These are phyloP conservation scores for Escovopsis sp. DNA, from an alignment of 2,329 filamentous ascomycete genomes.

Conservation along the genomic window DNA sequence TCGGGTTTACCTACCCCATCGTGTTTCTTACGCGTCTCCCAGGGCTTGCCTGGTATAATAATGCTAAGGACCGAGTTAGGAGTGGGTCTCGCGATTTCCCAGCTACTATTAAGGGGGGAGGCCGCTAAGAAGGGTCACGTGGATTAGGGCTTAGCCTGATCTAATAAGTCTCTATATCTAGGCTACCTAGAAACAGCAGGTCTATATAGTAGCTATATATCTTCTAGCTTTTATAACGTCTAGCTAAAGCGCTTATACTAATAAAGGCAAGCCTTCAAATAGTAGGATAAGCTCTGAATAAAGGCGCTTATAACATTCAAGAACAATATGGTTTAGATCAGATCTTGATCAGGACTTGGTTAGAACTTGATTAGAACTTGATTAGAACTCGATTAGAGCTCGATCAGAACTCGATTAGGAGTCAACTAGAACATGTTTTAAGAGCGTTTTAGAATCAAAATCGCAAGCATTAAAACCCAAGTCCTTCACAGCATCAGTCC, in stretches of 20 bases:
- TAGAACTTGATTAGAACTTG: neutral
- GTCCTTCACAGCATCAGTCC: no score
- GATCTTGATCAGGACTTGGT: neutral
- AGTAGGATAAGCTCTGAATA: neutral
- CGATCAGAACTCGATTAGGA: no score
- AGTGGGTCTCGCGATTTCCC: neutral
- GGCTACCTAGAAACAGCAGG: neutral
- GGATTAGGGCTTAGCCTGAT: no score
- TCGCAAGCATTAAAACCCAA: no score
- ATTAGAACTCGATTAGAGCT: neutral
- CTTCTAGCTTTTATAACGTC: no score
- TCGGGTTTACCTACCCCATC: neutral
- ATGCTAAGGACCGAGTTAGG: neutral
- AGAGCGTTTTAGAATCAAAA: no score
- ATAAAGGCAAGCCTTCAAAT: neutral
- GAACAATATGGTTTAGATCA: neutral
- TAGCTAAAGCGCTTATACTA: neutral
- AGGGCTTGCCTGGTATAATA: no score
- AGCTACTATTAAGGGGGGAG: no score
- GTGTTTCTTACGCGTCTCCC: neutral
- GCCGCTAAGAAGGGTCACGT: no score
- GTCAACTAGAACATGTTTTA: no score
- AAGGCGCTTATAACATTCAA: neutral
- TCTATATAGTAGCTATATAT: neutral
- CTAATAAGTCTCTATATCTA: neutral